Evolutionary conservation across 2,329 filamentous ascomycete genomes (phyloP).

Genomic region (Penicillium sp.): DNA sequence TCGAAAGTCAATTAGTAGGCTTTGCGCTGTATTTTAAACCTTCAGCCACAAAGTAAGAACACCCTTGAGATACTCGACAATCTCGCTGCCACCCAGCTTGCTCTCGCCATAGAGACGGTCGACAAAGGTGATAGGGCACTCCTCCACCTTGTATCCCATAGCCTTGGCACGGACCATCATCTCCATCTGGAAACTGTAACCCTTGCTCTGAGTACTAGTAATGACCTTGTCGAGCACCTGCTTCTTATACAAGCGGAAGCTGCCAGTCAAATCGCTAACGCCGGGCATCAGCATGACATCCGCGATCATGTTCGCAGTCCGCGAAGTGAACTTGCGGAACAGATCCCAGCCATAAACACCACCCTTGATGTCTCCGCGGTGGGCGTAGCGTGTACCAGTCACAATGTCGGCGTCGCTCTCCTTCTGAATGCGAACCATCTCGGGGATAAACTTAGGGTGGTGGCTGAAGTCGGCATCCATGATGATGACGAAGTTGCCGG

Average conservation of each 20-base stretch:
- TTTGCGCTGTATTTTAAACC: conserved; percentile 51
- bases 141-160: conserved; percentile 89
- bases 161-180: conserved; percentile 97
- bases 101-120: conserved; percentile 93
- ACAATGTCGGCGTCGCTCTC: conserved; percentile 88
- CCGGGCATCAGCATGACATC: conserved; percentile 91
- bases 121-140: conserved; percentile 95
- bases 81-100: conserved; percentile 92
- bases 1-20: conserved; percentile 7
- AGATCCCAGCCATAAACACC: conserved; percentile 97
- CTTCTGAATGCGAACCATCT: conserved; percentile 84
- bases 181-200: conserved; percentile 99
- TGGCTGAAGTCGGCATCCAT: conserved; percentile 99
- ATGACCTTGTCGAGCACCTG: conserved; percentile 87
- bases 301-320: conserved; percentile 88
- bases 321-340: conserved; percentile 71
- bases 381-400: conserved; percentile 91
- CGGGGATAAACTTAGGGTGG: conserved; percentile 97
- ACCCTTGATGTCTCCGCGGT: conserved; percentile 59
- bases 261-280: conserved; percentile 92
- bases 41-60: conserved; percentile 75
- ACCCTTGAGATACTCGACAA: conserved; percentile 92
- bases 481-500: conserved; percentile 96
- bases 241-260: conserved; percentile 93
- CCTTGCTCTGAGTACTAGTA: conserved; percentile 86